Evolutionary conservation across 176 grass and related monocot genomes (phyloP).

Genomic region (Triticum turgidum): DNA sequence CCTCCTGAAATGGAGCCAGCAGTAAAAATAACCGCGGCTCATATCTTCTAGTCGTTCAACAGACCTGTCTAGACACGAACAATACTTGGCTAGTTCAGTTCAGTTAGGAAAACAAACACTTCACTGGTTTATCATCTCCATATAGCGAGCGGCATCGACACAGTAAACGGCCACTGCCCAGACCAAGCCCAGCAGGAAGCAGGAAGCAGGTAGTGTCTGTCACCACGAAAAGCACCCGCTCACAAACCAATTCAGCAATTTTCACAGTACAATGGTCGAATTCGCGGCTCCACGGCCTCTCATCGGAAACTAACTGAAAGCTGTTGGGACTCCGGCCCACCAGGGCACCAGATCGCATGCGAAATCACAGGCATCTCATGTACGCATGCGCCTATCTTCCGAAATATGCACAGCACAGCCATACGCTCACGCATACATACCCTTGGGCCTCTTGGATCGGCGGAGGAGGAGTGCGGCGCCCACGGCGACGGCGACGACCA

Average conservation of each 20-base stretch:
- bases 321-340: neutral
- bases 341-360: conserved; percentile 1
- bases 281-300: neutral
- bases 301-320: neutral
- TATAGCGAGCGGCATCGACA: neutral
- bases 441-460: conserved; percentile 64
- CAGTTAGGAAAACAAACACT: neutral
- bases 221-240: neutral
- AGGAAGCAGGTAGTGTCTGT: neutral
- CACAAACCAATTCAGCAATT: neutral
- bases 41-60: neutral
- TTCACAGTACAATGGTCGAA: neutral
- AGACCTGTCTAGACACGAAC: neutral
- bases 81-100: neutral
- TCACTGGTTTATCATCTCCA: neutral
- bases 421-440: conserved; percentile 39
- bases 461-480: conserved; percentile 68
- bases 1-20: neutral
- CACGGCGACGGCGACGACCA: conserved; percentile 59
- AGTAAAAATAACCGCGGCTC: neutral
- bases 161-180: neutral
- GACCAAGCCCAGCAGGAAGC: neutral
- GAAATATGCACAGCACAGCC: neutral
- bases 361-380: conserved; percentile 5
- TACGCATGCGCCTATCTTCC: neutral